Conservation (phyloP, 805 yeast genomes). For the Komagataella populi region DNA sequence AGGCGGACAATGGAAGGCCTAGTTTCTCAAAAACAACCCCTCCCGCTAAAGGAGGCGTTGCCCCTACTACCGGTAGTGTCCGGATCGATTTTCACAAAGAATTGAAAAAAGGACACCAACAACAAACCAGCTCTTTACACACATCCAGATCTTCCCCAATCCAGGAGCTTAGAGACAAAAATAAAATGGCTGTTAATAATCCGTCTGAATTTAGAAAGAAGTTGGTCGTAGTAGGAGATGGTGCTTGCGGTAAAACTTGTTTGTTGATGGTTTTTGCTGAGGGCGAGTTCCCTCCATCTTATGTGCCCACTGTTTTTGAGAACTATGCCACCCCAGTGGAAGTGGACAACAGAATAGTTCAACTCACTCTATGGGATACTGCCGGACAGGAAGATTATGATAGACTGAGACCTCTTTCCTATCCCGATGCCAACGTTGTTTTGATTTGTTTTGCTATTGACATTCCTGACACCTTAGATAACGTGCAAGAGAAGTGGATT, state of each 20-base stretch:
- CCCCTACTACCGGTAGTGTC: not conserved
- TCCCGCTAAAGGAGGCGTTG: not conserved
- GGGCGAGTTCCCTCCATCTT: conserved; percentile 88
- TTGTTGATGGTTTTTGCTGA: conserved; percentile 73
- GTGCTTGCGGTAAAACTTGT: conserved; percentile 96
- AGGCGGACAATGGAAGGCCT: not conserved
- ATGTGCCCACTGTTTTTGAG: conserved; percentile 94
- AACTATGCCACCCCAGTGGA: conserved; percentile 96
- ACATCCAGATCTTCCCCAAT: not conserved
- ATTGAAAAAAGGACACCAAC: not conserved
- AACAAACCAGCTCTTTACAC: not conserved
- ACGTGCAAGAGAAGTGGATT: conserved; percentile 93
- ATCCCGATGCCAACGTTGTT: conserved; percentile 87
- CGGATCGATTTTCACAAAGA: not conserved
- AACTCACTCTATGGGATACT: conserved; percentile 94
- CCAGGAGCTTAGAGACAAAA: not conserved
- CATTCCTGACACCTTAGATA: conserved; percentile 83
- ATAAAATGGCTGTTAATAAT: not conserved
- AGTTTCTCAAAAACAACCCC: not conserved
- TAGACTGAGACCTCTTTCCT: conserved; percentile 80
- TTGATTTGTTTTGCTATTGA: conserved; percentile 86
- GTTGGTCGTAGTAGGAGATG: conserved; percentile 91
- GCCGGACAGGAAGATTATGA: conserved; percentile 98
- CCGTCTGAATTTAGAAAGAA: conserved; percentile 50
- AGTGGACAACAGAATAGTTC: conserved; percentile 83